These are phyloP conservation scores for Ceratocystis albifundus DNA, from an alignment of 2,329 filamentous ascomycete species.

Conservation along the genomic window DNA sequence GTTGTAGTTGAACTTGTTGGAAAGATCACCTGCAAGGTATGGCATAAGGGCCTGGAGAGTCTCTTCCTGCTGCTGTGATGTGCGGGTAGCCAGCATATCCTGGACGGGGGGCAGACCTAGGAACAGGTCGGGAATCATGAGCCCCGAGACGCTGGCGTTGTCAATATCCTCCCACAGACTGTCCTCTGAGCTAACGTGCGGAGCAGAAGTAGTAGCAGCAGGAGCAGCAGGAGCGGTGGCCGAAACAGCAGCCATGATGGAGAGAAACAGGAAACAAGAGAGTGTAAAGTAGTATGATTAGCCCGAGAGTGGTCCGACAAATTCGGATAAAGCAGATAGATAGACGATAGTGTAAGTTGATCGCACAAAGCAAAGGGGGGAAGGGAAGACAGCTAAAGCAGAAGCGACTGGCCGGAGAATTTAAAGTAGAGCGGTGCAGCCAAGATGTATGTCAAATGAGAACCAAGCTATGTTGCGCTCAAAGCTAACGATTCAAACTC, in stretches of 20 bases:
- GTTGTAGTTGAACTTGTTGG: conserved; percentile 49
- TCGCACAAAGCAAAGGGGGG: not conserved
- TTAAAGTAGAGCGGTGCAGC: not conserved
- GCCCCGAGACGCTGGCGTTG: not conserved
- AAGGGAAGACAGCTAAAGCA: not conserved
- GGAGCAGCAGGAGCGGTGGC: not conserved
- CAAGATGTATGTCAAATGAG: not conserved
- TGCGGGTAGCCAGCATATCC: conserved; percentile 55
- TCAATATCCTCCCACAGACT: conserved; percentile 23
- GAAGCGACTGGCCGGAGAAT: not conserved
- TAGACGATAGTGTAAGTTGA: not conserved
- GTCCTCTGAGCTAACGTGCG: not conserved
- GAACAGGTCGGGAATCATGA: conserved; percentile 44
- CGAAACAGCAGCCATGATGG: not conserved
- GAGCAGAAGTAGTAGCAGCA: not conserved
- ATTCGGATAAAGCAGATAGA: not conserved
- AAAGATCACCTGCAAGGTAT: conserved; percentile 41
- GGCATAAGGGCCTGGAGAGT: conserved; percentile 59
- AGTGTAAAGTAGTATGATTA: not conserved
- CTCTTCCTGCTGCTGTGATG: conserved; percentile 55
- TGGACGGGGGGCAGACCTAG: conserved; percentile 47
- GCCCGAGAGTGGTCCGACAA: not conserved
- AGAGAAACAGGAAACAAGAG: not conserved
- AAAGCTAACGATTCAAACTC: not conserved
- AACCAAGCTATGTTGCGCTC: not conserved